Conservation (phyloP, 768 basidiomycete genomes). For the Stropharia rugosoannulata region DNA sequence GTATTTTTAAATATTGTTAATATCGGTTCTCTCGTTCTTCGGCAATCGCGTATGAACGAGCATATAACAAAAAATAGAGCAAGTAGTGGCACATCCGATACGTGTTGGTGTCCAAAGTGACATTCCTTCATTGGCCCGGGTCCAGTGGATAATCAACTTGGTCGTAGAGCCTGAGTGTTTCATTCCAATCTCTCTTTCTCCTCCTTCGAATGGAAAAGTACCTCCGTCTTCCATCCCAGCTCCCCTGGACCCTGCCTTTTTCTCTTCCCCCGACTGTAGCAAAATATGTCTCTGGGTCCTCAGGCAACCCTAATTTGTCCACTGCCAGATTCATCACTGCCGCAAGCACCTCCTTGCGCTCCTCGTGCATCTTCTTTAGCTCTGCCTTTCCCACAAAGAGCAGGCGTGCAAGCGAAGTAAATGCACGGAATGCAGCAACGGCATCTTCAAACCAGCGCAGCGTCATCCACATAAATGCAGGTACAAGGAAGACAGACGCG, state of each 20-base stretch:
- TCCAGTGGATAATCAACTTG: constrained; percentile 79
- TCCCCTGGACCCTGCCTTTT: constrained; percentile 66
- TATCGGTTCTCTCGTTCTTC: neutral
- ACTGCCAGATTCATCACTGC: constrained; percentile 68
- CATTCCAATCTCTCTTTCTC: constrained; percentile 89
- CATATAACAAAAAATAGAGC: neutral
- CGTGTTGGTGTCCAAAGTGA: neutral
- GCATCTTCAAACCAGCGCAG: constrained; percentile 89
- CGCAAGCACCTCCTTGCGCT: constrained; percentile 56
- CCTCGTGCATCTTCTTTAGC: constrained; percentile 51
- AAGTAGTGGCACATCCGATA: neutral
- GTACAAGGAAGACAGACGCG: constrained; percentile 60
- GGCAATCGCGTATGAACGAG: neutral
- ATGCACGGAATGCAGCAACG: constrained; percentile 75
- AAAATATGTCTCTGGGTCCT: constrained; percentile 70
- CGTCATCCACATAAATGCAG: constrained; percentile 85
- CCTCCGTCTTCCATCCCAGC: constrained; percentile 68
- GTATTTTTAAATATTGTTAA: neutral
- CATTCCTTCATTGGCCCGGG: constrained; percentile 16
- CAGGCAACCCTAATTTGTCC: constrained; percentile 56
- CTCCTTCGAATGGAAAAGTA: constrained; percentile 81
- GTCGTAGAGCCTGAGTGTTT: constrained; percentile 79
- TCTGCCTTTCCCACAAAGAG: constrained; percentile 59
- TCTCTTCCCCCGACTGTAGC: constrained; percentile 55
- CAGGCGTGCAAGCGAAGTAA: constrained; percentile 58